Evolutionary conservation across 176 grass and related monocot genomes (phyloP).

Genomic region (Cenchrus fungigraminus): DNA sequence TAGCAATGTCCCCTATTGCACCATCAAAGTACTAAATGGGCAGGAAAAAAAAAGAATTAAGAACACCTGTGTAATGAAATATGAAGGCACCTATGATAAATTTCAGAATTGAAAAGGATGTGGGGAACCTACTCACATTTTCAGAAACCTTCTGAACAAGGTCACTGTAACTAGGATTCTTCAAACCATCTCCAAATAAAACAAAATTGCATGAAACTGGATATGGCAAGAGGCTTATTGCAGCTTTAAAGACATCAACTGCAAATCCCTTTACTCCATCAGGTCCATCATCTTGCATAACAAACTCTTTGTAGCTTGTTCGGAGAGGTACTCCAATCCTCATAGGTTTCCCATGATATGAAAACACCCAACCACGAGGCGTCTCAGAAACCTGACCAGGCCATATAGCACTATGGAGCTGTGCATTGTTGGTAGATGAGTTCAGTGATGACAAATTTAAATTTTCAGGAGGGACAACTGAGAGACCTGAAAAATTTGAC

Average conservation of each 20-base stretch:
- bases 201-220: conserved; percentile 63
- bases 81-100: background rate
- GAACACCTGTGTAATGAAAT: conserved; percentile 21
- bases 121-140: conserved; percentile 56
- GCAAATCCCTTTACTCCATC: conserved; percentile 84
- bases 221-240: conserved; percentile 76
- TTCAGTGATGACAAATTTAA: conserved; percentile 39
- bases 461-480: conserved; percentile 61
- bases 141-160: conserved; percentile 76
- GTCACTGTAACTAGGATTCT: conserved; percentile 79
- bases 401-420: conserved; percentile 78
- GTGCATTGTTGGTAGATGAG: conserved; percentile 38
- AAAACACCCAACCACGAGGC: conserved; percentile 82
- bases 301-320: conserved; percentile 73
- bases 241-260: conserved; percentile 85
- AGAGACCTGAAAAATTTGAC: conserved; percentile 75
- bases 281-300: conserved; percentile 54
- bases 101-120: conserved; percentile 27
- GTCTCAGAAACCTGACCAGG: conserved; percentile 71
- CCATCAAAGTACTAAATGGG: conserved; percentile 70
- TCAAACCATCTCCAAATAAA: conserved; percentile 77
- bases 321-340: conserved; percentile 83
- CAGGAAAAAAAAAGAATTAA: conserved; percentile 36
- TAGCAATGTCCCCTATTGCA: conserved; percentile 82
- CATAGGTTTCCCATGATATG: conserved; percentile 73